Evolutionary conservation across 139 green algal genomes (phyloP), one percentile per base, ranked within the genome.

Genomic region (Chara braunii): DNA sequence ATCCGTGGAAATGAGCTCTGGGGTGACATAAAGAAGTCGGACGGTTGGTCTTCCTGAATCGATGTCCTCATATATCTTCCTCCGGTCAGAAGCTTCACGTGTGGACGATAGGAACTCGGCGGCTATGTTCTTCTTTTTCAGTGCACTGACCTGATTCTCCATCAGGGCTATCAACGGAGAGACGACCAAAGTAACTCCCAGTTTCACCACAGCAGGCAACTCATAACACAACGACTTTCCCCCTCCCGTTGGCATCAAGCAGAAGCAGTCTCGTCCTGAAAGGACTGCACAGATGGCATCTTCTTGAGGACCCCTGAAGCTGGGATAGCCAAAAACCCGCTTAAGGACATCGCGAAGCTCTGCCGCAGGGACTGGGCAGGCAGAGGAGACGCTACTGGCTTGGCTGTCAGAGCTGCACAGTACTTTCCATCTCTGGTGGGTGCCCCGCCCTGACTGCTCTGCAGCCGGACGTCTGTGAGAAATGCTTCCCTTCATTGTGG

Each of bases 151-250:
- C 48, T 78, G 70, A 60, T 91, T 85, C 57, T 87, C 77, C 35
- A 91, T 90, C 42, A 91, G 80, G 8, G 85, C 85, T 2, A 91
- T 79, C 3, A 91, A 73, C 2, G 85, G 85, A 0, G 79, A 86
- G 3, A 91, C 78, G 14, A 90, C 83, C 0, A 91, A 34, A 3
- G 55, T 54, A 3, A 78, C 14, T 31, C 28, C 50, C 12, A 44
- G 48, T 2, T 33, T 72, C 2, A 30, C 28, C 11, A 91, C 28
- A 1, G 85, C 83, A 0, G 85, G 85, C 60, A 91, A 68, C 78
- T 91, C 83, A 64, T 87, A 91, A 75, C 81, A 89, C 52, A 91
- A 54, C 35, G 45, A 78, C 74, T 91, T 91, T 51, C 85, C 85
- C 51, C 80, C 83, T 37, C 80, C 79, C 12, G 85, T 90, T 2